Evolutionary conservation across 106 monocot species (phyloP).

Genomic region (Alisma plantagoaquatica): DNA sequence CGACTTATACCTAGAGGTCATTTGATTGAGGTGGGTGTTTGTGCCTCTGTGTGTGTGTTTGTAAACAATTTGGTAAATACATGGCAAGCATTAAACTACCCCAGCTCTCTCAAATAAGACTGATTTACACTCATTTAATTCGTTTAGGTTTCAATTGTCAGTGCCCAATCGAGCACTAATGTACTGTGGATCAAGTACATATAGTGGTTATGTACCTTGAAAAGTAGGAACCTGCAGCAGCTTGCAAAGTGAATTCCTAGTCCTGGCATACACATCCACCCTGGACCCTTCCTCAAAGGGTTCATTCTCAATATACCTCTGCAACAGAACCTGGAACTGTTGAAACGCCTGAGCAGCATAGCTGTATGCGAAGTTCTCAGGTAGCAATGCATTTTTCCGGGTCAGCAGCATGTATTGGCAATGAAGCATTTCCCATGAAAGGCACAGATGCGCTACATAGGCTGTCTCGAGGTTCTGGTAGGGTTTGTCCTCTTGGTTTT

Average conservation of each 20-base stretch:
- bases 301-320: conserved; percentile 88
- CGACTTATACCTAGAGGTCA: no score
- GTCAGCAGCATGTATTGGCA: conserved; percentile 55
- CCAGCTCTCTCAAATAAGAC: no score
- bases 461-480: conserved; percentile 61
- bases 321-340: conserved; percentile 85
- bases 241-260: conserved; percentile 38
- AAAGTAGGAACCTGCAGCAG: conserved; percentile 82
- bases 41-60: no score
- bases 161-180: no score
- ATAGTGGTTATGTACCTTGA: conserved; percentile 68
- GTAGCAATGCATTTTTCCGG: conserved; percentile 35
- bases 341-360: conserved; percentile 74
- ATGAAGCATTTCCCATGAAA: conserved; percentile 86
- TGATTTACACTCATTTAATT: no score
- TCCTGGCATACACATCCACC: conserved; percentile 49
- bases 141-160: no score
- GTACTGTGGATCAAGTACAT: no score
- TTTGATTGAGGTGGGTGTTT: no score
- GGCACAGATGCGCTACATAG: conserved; percentile 65
- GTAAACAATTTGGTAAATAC: no score
- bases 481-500: conserved; percentile 26
- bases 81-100: no score
- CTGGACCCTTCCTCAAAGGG: conserved; percentile 78
- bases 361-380: conserved; percentile 28